Percentiles rank a stretch among this genome's conserved stretches.
Conservation (phyloP, 1,284 basidiomycete species). For the Moesziomyces antarcticus region DNA sequence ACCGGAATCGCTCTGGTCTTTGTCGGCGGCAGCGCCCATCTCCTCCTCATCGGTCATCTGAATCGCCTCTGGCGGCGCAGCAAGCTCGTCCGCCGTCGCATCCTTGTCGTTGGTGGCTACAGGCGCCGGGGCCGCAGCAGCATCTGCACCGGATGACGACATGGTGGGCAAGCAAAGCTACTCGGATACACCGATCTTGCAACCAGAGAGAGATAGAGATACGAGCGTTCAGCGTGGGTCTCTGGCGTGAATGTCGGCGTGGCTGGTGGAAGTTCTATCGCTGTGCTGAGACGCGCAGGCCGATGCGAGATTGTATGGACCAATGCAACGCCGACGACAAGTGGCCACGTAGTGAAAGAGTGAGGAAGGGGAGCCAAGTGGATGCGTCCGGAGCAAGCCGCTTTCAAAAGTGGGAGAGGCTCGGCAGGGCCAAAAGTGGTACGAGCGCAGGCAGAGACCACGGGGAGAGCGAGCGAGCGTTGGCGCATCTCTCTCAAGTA, state of each 20-base stretch:
- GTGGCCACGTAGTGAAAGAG: neutral
- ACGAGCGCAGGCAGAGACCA: neutral
- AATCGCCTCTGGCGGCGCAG: conserved; percentile 52
- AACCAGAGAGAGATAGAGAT: neutral
- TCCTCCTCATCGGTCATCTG: conserved; percentile 63
- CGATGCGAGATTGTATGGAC: too few relatives aligned
- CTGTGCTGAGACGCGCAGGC: neutral
- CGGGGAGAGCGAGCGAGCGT: neutral
- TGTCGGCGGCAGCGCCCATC: conserved; percentile 53
- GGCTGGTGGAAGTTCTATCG: neutral
- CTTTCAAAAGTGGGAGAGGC: neutral
- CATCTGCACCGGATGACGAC: conserved; percentile 25
- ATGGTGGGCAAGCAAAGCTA: conserved; percentile 4
- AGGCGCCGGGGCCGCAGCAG: conserved; percentile 1
- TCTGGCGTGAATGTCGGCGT: neutral
- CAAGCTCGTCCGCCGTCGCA: conserved; percentile 53
- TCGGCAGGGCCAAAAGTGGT: neutral
- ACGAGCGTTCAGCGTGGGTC: neutral
- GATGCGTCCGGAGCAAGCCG: neutral
- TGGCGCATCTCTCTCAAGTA: neutral
- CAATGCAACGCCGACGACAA: neutral
- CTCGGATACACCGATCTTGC: too few relatives aligned
- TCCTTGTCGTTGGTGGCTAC: conserved; percentile 39
- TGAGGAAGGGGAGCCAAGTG: neutral
- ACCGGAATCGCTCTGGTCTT: conserved; percentile 60